These are phyloP conservation scores for Septoria linicola DNA, from an alignment of 2,329 filamentous ascomycete genomes.

Conservation along the genomic window DNA sequence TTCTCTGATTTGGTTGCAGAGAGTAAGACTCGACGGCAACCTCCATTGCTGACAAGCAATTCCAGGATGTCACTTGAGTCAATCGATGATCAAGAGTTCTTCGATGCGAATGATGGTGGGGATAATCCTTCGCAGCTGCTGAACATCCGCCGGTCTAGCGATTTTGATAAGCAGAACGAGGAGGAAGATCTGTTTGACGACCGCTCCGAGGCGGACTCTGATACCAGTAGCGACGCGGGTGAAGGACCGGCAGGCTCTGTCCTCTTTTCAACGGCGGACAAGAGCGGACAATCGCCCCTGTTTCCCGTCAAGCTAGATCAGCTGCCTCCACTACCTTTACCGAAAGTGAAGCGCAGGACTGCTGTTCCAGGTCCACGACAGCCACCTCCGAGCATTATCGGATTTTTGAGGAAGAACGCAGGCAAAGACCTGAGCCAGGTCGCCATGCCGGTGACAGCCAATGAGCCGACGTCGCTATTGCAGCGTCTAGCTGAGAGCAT, in stretches of 20 bases:
- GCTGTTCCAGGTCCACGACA: conserved; percentile 73
- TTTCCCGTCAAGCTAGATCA: conserved; percentile 76
- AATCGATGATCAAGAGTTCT: conserved; percentile 82
- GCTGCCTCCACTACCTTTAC: conserved; percentile 73
- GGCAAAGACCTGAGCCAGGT: conserved; percentile 97
- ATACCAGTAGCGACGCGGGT: conserved; percentile 61
- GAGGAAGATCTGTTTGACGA: conserved; percentile 52
- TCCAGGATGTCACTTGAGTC: conserved; percentile 76
- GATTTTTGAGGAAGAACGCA: conserved; percentile 93
- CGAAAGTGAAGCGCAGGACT: conserved; percentile 63
- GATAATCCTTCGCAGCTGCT: conserved; percentile 62
- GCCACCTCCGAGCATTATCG: conserved; percentile 84
- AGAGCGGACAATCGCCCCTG: conserved; percentile 43
- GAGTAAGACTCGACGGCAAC: conserved; percentile 73
- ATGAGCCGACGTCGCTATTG: conserved; percentile 84
- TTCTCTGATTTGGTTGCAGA: conserved; percentile 75
- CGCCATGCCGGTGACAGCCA: conserved; percentile 94
- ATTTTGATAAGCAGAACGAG: conserved; percentile 64
- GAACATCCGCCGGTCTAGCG: conserved; percentile 70
- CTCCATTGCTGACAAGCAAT: conserved; percentile 43
- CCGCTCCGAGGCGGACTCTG: conserved; percentile 56
- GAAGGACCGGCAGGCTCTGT: conserved; percentile 36
- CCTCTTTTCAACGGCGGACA: conserved; percentile 22
- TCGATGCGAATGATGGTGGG: conserved; percentile 76
- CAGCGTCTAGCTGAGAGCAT: conserved; percentile 88